Conservation (phyloP, 257 asterid genomes). For the Plantago major region DNA sequence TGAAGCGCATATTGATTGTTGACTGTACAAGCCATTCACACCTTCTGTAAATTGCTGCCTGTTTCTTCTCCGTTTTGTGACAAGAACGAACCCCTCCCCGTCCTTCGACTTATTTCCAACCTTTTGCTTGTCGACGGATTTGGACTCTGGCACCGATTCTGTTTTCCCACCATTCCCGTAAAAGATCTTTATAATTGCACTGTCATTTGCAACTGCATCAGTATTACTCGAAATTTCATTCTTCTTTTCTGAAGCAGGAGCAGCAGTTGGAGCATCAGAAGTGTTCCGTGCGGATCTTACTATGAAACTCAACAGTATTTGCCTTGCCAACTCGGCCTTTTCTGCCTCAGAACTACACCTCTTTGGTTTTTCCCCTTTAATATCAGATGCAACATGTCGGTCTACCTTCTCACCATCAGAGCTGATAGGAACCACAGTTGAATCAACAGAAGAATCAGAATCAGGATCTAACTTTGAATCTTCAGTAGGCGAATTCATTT, state of each 20-base stretch:
- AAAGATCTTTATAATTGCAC: conserved; percentile 67
- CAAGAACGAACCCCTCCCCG: conserved; percentile 88
- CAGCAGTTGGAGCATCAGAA: conserved; percentile 43
- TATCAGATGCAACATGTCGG: conserved; percentile 31
- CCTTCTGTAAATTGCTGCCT: conserved; percentile 67
- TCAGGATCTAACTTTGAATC: conserved; percentile 34
- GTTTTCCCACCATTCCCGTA: conserved; percentile 52
- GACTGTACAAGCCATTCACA: conserved; percentile 62
- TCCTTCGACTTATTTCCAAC: conserved; percentile 45
- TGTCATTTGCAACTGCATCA: conserved; percentile 77
- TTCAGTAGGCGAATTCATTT: conserved; percentile 36
- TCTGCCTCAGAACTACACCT: conserved; percentile 57
- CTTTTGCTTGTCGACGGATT: conserved; percentile 25
- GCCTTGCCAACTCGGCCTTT: conserved; percentile 88
- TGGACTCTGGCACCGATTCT: conserved; percentile 26
- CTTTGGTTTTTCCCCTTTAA: conserved; percentile 41
- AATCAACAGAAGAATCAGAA: conserved; percentile 40
- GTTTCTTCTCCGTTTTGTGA: conserved; percentile 78
- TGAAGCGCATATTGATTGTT: conserved; percentile 82
- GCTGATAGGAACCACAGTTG: conserved; percentile 30
- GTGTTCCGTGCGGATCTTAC: conserved; percentile 79
- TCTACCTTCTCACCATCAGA: conserved; percentile 40
- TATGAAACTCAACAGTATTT: conserved; percentile 86
- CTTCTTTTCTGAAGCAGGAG: conserved; percentile 42
- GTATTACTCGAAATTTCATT: conserved; percentile 43